These are phyloP conservation scores for Metschnikowia matae DNA, from an alignment of 805 yeast genomes.

Conservation along the genomic window DNA sequence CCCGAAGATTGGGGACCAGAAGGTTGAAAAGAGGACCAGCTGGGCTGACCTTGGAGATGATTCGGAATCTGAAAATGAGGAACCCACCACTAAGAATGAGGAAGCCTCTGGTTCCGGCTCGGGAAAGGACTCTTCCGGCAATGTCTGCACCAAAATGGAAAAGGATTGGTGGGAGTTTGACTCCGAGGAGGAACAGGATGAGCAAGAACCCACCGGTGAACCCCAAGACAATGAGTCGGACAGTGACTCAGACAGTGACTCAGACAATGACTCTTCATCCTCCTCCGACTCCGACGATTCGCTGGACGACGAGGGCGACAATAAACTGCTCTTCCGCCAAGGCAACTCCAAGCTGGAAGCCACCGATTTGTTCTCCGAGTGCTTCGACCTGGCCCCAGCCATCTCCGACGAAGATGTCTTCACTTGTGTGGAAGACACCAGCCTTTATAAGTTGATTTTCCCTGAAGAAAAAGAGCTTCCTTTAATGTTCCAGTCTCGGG, in stretches of 20 bases:
- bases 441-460: slow-evolving; percentile 1
- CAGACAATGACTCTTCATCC: background rate
- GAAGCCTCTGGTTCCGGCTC: too few relatives aligned
- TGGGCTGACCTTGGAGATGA: too few relatives aligned
- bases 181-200: slow-evolving; percentile 3
- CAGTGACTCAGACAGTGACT: background rate
- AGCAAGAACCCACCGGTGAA: background rate
- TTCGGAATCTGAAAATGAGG: too few relatives aligned
- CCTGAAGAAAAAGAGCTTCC: slow-evolving; percentile 2
- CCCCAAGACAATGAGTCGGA: background rate
- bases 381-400: background rate
- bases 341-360: background rate
- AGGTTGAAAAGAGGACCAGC: too few relatives aligned
- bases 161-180: slow-evolving; percentile 9
- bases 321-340: background rate
- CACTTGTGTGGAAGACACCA: background rate
- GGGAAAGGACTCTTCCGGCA: background rate
- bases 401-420: background rate
- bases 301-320: background rate
- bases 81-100: too few relatives aligned
- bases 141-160: slow-evolving; percentile 7
- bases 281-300: slow-evolving; percentile 7
- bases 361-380: slow-evolving; percentile 1
- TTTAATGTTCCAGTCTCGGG: background rate
- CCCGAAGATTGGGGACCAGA: too few relatives aligned